Base-by-base conservation (phyloP, 2,329 filamentous ascomycete genomes). In the Aureobasidium sp. region DNA sequence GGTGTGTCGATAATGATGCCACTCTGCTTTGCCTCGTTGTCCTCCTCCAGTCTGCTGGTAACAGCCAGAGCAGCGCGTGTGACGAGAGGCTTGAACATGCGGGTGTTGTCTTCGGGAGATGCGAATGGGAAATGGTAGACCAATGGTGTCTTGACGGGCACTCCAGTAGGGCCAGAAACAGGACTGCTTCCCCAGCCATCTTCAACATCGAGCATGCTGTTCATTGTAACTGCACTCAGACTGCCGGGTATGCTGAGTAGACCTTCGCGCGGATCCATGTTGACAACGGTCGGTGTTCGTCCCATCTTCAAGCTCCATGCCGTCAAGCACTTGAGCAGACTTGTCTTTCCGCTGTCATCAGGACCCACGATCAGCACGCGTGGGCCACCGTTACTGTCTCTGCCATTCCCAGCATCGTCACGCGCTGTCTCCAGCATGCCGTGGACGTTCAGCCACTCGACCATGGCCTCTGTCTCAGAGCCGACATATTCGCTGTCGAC, bases 101-200 rank as follows among this genome's bases (percentile, higher is more conserved):
- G 67, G 0, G 83, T 80, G 64, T 91, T 88, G 54, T 91, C 88
- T 67, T 91, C 87, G 0, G 90, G 83, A 64, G 81, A 85, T 57
- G 84, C 81, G 65, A 88, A 79, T 16, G 94, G 93, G 73, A 90
- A 96, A 74, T 91, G 90, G 72, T 96, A 96, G 32, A 93, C 91
- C 59, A 99, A 77, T 5, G 94, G 94, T 68, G 96, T 80, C 78
- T 97, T 97, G 58, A 96, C 90, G 0, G 93, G 92, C 21, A 96
- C 86, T 0, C 86, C 84, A 67, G 88, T 94, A 0, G 94, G 92
- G 0, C 93, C 94, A 66, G 89, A 95, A 68, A 92, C 96, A 0
- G 93, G 92, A 67, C 90, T 92, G 66, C 84, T 90, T 10, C 94
- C 94, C 86, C 91, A 97, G 25, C 73, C 72, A 64, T 91, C 87